A percentile compares a stretch with the other conserved stretches of the same genome.
Evolutionary conservation across 2,329 filamentous ascomycete species (phyloP).

Genomic region (Zymoseptoria crescenta): DNA sequence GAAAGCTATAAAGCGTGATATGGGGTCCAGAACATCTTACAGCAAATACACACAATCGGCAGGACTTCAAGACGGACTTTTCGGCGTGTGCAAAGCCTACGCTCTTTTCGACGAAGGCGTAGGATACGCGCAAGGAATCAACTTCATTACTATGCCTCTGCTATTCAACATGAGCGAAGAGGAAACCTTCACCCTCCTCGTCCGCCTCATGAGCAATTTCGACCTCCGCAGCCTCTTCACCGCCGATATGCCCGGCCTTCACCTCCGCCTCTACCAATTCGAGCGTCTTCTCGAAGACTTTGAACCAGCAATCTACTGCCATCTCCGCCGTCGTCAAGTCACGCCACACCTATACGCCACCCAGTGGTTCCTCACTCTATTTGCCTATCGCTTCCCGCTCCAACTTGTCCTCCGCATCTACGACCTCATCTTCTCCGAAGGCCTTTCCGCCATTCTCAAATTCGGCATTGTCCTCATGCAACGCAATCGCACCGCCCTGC

Average conservation of each 20-base stretch:
- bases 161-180: conserved; percentile 98
- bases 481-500: conserved; percentile 71
- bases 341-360: conserved; percentile 91
- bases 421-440: conserved; percentile 88
- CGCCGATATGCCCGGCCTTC: conserved; percentile 91
- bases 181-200: conserved; percentile 88
- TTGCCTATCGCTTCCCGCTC: conserved; percentile 92
- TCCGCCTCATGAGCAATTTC: conserved; percentile 95
- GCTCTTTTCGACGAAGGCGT: conserved; percentile 90
- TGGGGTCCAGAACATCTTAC: conserved; percentile 89
- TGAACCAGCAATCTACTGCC: conserved; percentile 90
- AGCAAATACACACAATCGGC: conserved; percentile 91
- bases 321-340: conserved; percentile 79
- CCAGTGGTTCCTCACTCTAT: conserved; percentile 98
- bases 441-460: conserved; percentile 78
- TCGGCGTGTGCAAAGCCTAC: conserved; percentile 95
- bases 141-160: conserved; percentile 93
- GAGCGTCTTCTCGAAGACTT: conserved; percentile 88
- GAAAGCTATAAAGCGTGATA: conserved; percentile 81
- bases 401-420: conserved; percentile 95
- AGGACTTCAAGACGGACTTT: conserved; percentile 85
- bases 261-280: conserved; percentile 89
- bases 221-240: conserved; percentile 86
- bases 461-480: conserved; percentile 96
- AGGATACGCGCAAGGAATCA: conserved; percentile 97